Conservation (phyloP, 345 rosid species). For the Aquilaria yunnanensis region DNA sequence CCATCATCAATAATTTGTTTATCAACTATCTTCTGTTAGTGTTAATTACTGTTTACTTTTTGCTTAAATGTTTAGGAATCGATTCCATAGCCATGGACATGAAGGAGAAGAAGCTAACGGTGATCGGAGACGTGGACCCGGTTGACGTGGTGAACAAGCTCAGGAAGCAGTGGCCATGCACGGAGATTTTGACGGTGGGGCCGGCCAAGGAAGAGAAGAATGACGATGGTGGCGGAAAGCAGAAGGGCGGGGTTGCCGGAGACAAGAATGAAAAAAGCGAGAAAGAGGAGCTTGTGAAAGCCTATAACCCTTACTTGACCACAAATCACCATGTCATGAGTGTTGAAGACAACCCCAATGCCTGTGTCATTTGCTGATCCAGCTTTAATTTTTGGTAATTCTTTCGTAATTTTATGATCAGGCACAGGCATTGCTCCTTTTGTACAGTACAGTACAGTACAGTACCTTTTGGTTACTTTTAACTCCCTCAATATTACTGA, state of each 20-base stretch:
- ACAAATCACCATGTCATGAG: constrained; percentile 25
- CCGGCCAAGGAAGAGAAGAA: constrained; percentile 45
- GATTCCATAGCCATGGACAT: constrained; percentile 49
- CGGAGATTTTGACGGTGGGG: constrained; percentile 42
- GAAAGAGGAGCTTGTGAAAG: constrained; percentile 24
- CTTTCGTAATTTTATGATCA: too few relatives aligned
- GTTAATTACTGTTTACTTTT: not conserved
- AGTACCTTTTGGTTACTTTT: too few relatives aligned
- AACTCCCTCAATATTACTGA: too few relatives aligned
- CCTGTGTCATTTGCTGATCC: constrained; percentile 37
- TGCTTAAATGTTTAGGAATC: constrained; percentile 26
- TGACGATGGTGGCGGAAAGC: constrained; percentile 14
- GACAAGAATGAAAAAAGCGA: constrained; percentile 25
- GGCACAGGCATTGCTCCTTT: too few relatives aligned
- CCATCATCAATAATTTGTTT: not conserved
- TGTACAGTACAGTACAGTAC: too few relatives aligned
- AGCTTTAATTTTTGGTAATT: too few relatives aligned
- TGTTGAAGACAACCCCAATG: constrained; percentile 49
- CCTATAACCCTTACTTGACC: constrained; percentile 29
- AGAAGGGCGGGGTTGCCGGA: constrained; percentile 4
- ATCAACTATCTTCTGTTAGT: not conserved
- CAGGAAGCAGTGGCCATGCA: constrained; percentile 22
- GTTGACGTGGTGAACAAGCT: constrained; percentile 30
- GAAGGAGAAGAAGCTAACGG: constrained; percentile 50
- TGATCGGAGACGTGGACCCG: constrained; percentile 49